phyloP scores from a whole-genome alignment of 1,284 basidiomycete species.

The Ceratobasidium sp. region DNA sequence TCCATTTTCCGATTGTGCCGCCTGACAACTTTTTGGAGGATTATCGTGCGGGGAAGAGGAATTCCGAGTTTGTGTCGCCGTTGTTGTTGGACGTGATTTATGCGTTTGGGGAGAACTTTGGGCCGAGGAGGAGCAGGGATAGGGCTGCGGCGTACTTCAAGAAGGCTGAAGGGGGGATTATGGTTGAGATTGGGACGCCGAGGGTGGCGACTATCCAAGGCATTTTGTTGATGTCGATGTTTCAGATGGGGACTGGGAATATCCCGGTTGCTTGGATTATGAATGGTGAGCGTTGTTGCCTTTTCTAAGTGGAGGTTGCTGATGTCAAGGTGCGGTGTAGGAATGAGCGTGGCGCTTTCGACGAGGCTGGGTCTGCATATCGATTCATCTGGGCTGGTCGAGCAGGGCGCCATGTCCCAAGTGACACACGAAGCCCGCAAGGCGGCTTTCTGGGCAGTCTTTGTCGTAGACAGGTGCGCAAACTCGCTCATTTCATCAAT shows the following conservation, averaged over 20 bases:
- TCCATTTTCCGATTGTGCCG: conserved; percentile 36
- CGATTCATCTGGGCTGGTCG: conserved; percentile 30
- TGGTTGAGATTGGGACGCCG: conserved; percentile 36
- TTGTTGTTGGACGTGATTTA: conserved; percentile 35
- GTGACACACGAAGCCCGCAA: conserved; percentile 27
- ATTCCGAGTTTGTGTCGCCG: conserved; percentile 37
- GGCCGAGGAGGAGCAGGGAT: conserved; percentile 1
- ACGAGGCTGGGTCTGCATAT: conserved; percentile 34
- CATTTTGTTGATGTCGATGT: conserved; percentile 31
- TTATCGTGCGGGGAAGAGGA: conserved; percentile 30
- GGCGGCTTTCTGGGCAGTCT: conserved; percentile 31
- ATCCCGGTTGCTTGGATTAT: conserved; percentile 39
- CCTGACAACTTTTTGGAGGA: conserved; percentile 8
- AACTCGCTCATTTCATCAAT: background rate
- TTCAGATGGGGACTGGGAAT: conserved; percentile 35
- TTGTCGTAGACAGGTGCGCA: conserved; percentile 31
- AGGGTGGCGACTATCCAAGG: conserved; percentile 26
- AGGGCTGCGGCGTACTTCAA: background rate
- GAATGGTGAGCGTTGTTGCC: conserved; percentile 11
- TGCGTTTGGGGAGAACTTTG: conserved; percentile 34
- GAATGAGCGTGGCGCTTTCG: conserved; percentile 33
- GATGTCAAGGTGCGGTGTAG: background rate
- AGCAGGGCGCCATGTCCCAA: conserved; percentile 17
- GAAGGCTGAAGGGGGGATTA: conserved; percentile 22
- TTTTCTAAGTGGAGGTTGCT: background rate